A percentile compares a stretch with the other conserved stretches of the same genome.
These are phyloP conservation scores for Lavandula angustifolia DNA, from an alignment of 257 asterid genomes.

Conservation along the genomic window DNA sequence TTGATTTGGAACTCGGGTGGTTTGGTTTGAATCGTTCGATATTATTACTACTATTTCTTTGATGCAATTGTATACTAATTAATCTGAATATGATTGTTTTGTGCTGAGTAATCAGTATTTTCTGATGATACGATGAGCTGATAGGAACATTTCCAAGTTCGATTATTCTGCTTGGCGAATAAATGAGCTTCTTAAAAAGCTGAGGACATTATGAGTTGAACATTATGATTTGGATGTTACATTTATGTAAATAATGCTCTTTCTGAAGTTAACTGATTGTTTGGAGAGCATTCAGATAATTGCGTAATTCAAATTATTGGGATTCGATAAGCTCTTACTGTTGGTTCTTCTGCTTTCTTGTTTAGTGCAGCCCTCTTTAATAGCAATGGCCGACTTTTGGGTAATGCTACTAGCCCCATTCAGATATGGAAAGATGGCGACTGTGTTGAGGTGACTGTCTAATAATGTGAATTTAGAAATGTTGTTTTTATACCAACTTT, in stretches of 20 bases:
- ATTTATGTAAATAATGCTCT: not conserved
- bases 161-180: slow-evolving; percentile 8
- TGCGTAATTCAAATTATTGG: slow-evolving; percentile 8
- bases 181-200: slow-evolving; percentile 21
- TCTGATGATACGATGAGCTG: slow-evolving; percentile 11
- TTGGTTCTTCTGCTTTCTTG: slow-evolving; percentile 25
- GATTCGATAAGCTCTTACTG: slow-evolving; percentile 5
- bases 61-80: slow-evolving; percentile 16
- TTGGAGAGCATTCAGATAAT: slow-evolving; percentile 17
- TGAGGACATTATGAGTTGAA: slow-evolving; percentile 13
- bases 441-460: slow-evolving; percentile 72
- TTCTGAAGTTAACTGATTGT: not conserved
- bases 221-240: slow-evolving; percentile 3
- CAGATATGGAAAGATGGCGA: slow-evolving; percentile 98
- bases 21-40: slow-evolving; percentile 8
- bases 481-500: not conserved
- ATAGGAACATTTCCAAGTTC: slow-evolving; percentile 8
- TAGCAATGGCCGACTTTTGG: slow-evolving; percentile 67
- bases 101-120: not conserved
- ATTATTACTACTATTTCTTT: slow-evolving; percentile 13
- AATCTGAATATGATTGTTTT: slow-evolving; percentile 2
- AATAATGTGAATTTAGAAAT: slow-evolving; percentile 13
- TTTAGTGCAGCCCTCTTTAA: slow-evolving; percentile 70
- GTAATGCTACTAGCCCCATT: slow-evolving; percentile 84
- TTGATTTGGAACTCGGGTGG: not conserved